phyloP scores from a whole-genome alignment of 352 stramenopile species.

The Phytophthora fragariae region DNA sequence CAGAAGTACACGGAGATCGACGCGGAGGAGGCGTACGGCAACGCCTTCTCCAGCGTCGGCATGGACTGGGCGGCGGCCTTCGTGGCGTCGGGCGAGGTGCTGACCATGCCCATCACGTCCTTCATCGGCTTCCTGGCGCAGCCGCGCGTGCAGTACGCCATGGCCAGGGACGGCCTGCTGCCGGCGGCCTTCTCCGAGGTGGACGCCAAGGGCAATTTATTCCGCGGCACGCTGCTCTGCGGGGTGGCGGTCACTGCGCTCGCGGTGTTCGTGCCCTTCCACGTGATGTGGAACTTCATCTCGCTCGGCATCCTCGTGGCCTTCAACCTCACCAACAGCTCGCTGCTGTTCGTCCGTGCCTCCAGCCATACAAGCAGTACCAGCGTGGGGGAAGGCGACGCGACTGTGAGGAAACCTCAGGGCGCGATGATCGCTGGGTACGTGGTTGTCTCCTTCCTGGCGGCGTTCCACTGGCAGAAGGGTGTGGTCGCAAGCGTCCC shows the following conservation, averaged over 20 bases:
- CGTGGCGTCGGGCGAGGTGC: constrained; percentile 91
- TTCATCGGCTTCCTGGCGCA: constrained; percentile 96
- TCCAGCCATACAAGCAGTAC: constrained; percentile 15
- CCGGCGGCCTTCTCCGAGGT: constrained; percentile 85
- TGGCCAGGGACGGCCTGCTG: constrained; percentile 94
- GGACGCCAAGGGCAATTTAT: constrained; percentile 77
- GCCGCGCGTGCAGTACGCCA: constrained; percentile 90
- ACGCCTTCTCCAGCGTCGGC: constrained; percentile 73
- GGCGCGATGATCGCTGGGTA: constrained; percentile 57
- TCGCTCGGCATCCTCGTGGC: constrained; percentile 90
- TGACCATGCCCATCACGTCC: constrained; percentile 96
- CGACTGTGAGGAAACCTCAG: constrained; percentile 29
- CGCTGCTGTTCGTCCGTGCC: constrained; percentile 74
- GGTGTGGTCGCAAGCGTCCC: constrained; percentile 53
- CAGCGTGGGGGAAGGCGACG: constrained; percentile 5
- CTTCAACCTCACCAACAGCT: constrained; percentile 92
- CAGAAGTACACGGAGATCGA: constrained; percentile 88
- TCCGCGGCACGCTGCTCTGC: constrained; percentile 69
- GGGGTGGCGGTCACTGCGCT: constrained; percentile 62
- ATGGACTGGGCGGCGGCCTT: constrained; percentile 83
- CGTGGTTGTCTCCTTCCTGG: constrained; percentile 67
- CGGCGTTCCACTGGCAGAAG: constrained; percentile 82
- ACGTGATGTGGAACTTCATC: constrained; percentile 91
- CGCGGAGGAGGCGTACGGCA: constrained; percentile 69
- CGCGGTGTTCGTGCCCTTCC: constrained; percentile 84